These are phyloP conservation scores for Russula compacta DNA, from an alignment of 768 basidiomycete genomes.

Conservation along the genomic window DNA sequence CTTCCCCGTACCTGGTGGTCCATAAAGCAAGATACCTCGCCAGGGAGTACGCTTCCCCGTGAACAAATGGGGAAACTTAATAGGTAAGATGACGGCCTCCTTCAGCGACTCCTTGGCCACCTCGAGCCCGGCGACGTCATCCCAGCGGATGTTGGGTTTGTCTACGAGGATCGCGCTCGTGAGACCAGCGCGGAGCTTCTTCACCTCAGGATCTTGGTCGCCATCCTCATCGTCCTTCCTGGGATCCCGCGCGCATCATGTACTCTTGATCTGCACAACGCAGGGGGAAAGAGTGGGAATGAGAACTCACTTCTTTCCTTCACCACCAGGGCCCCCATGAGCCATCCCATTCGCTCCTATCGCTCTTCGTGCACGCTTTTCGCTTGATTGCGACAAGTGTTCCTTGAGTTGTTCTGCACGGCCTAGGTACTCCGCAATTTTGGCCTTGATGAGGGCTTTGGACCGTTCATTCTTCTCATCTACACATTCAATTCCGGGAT, in stretches of 20 bases:
- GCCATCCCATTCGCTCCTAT: constrained; percentile 41
- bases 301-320: constrained; percentile 31
- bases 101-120: constrained; percentile 92
- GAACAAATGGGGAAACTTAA: constrained; percentile 98
- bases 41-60: constrained; percentile 98
- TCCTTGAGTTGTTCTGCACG: constrained; percentile 89
- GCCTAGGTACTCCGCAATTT: constrained; percentile 85
- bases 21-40: constrained; percentile 92
- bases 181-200: constrained; percentile 91
- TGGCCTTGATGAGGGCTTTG: constrained; percentile 72
- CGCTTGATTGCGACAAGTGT: constrained; percentile 56
- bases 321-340: constrained; percentile 30
- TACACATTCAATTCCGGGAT: constrained; percentile 23
- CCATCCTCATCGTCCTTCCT: constrained; percentile 51
- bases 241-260: not conserved
- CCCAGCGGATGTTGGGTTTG: constrained; percentile 95
- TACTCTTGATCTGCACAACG: not conserved
- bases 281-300: not conserved
- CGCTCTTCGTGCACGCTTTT: constrained; percentile 50
- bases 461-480: constrained; percentile 95
- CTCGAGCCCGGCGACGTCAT: constrained; percentile 95
- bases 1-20: constrained; percentile 97
- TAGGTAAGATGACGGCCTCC: constrained; percentile 98
- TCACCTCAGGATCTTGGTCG: constrained; percentile 82
- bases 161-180: constrained; percentile 84